phyloP scores from a whole-genome alignment of 352 stramenopile genomes.

The Phytophthora boehmeriae region DNA sequence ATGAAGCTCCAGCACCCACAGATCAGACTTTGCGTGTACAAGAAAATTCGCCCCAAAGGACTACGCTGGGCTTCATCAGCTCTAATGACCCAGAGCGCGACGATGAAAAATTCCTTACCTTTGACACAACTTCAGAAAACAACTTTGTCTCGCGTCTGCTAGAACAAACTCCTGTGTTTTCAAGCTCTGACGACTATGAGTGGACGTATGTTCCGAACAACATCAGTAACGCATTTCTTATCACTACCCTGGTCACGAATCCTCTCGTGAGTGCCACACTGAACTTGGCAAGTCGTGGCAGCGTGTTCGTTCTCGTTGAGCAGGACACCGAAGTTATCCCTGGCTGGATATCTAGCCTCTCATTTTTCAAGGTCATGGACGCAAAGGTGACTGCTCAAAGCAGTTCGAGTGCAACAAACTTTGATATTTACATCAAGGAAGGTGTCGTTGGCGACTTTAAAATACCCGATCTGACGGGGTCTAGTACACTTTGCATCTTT shows the following conservation, averaged over 20 bases:
- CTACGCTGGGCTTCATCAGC: constrained; percentile 14
- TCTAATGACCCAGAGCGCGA: constrained; percentile 25
- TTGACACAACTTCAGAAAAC: neutral
- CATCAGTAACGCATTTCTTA: constrained; percentile 15
- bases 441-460: constrained; percentile 7
- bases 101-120: constrained; percentile 25
- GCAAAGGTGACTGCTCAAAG: constrained; percentile 29
- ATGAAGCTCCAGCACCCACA: constrained; percentile 43
- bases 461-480: constrained; percentile 8
- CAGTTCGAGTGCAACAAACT: constrained; percentile 31
- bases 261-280: constrained; percentile 16
- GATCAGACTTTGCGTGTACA: constrained; percentile 36
- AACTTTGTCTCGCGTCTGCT: constrained; percentile 13
- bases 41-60: constrained; percentile 37
- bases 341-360: constrained; percentile 15
- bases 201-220: constrained; percentile 21
- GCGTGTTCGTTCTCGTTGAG: constrained; percentile 22
- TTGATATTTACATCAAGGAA: constrained; percentile 27
- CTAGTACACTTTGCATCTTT: constrained; percentile 27
- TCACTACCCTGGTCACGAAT: constrained; percentile 7
- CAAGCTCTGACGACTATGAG: constrained; percentile 12
- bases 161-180: constrained; percentile 20
- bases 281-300: constrained; percentile 23
- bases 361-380: constrained; percentile 15
- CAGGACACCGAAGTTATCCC: constrained; percentile 11